Conservation (phyloP, 2,329 filamentous ascomycete genomes). For the Neonectria ditissima region DNA sequence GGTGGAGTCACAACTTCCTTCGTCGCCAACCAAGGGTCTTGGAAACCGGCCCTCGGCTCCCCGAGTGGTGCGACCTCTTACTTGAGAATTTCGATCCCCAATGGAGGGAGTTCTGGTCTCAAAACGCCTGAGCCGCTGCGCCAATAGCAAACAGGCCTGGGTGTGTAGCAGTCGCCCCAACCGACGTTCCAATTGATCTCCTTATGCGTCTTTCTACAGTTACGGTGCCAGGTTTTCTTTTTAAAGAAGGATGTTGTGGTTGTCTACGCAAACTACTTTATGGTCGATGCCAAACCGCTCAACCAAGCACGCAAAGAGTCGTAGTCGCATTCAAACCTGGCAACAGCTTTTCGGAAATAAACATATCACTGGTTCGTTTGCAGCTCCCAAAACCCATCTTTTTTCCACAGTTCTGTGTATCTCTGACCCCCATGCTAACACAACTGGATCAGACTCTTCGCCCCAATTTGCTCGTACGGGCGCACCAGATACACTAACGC, state of each 20-base stretch:
- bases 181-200: neutral
- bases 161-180: neutral
- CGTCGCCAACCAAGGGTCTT: neutral
- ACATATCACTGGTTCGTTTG: neutral
- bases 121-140: neutral
- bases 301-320: neutral
- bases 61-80: neutral
- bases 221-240: neutral
- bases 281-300: neutral
- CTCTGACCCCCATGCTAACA: neutral
- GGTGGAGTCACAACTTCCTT: neutral
- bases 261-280: neutral
- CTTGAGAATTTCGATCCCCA: neutral
- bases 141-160: neutral
- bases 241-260: neutral
- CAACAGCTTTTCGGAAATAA: neutral
- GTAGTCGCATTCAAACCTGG: neutral
- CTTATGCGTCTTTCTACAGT: neutral
- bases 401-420: neutral
- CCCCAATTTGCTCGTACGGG: too few relatives aligned
- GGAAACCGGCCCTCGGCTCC: neutral
- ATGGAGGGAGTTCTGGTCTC: neutral
- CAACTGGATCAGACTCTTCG: neutral
- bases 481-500: too few relatives aligned
- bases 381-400: neutral